A percentile compares a stretch with the other conserved stretches of the same genome.
Conservation (phyloP, 2,329 filamentous ascomycete genomes). For the Beauveria scarabaeidicola region DNA sequence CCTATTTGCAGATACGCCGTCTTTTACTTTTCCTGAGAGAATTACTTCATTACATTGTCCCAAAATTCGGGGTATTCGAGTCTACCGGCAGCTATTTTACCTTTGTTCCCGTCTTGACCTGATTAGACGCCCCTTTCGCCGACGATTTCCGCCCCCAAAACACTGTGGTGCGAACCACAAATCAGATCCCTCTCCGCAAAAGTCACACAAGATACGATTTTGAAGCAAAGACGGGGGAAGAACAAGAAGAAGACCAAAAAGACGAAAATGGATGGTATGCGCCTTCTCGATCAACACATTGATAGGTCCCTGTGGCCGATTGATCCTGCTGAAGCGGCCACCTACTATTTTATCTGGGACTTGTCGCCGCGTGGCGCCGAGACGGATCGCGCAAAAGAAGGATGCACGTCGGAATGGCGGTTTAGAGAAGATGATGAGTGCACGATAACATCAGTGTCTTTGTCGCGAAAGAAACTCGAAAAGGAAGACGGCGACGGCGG, state of each 20-base stretch:
- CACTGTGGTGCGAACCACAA: too few relatives aligned
- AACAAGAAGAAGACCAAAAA: background rate
- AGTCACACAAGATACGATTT: too few relatives aligned
- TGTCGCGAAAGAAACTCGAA: background rate
- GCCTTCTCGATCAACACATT: constrained; percentile 7
- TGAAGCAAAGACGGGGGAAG: too few relatives aligned
- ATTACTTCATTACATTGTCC: too few relatives aligned
- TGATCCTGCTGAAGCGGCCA: constrained; percentile 1
- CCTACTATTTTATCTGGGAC: constrained; percentile 6
- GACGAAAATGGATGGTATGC: background rate
- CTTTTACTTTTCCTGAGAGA: too few relatives aligned
- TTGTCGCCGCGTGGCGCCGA: background rate
- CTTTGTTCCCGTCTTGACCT: too few relatives aligned
- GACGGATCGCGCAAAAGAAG: background rate
- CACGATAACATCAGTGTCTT: background rate
- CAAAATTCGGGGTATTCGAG: too few relatives aligned
- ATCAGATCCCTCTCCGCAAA: too few relatives aligned
- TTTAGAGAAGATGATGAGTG: background rate
- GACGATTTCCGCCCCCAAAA: background rate
- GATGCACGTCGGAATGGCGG: background rate
- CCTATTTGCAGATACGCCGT: too few relatives aligned
- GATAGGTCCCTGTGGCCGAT: constrained; percentile 1
- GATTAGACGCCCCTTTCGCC: background rate
- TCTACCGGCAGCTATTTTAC: too few relatives aligned
- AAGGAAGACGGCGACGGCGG: background rate